These are phyloP conservation scores for Gloeopeniophorella convolvens DNA, from an alignment of 768 basidiomycete species.

Conservation along the genomic window DNA sequence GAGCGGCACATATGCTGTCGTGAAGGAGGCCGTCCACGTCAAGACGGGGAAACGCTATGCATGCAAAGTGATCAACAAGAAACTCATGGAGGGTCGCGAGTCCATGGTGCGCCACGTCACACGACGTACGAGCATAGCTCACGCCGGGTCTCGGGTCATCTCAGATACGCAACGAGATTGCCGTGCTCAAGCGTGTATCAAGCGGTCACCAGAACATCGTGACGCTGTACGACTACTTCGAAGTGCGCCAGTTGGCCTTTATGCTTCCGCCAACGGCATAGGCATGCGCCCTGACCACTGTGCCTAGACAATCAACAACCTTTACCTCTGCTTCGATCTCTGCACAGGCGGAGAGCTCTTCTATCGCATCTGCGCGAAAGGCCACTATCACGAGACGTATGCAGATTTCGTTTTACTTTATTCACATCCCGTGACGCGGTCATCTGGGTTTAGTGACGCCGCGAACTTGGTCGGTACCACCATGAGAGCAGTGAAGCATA, in stretches of 20 bases:
- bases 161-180: slow-evolving; percentile 95
- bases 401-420: slow-evolving; percentile 26
- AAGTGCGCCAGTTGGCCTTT: slow-evolving; percentile 43
- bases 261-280: not conserved
- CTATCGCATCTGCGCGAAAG: slow-evolving; percentile 95
- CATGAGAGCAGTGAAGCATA: slow-evolving; percentile 80
- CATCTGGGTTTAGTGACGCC: slow-evolving; percentile 81
- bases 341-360: slow-evolving; percentile 99
- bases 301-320: slow-evolving; percentile 76
- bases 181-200: slow-evolving; percentile 89
- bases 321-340: slow-evolving; percentile 92
- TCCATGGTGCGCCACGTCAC: slow-evolving; percentile 86
- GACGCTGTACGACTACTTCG: slow-evolving; percentile 93
- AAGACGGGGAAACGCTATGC: slow-evolving; percentile 92
- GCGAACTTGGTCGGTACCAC: slow-evolving; percentile 84
- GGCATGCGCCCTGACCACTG: slow-evolving; percentile 1
- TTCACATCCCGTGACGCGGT: slow-evolving; percentile 21
- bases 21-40: slow-evolving; percentile 93
- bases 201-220: slow-evolving; percentile 89
- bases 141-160: too few relatives aligned
- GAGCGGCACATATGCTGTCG: slow-evolving; percentile 92
- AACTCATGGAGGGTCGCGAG: slow-evolving; percentile 95
- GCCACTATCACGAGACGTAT: slow-evolving; percentile 92
- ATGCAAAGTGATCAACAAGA: slow-evolving; percentile 99
- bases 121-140: too few relatives aligned